Percentiles rank a stretch among this genome's conserved stretches.
Evolutionary conservation across 2,329 filamentous ascomycete species (phyloP).

Genomic region (Aspergillus piperis): DNA sequence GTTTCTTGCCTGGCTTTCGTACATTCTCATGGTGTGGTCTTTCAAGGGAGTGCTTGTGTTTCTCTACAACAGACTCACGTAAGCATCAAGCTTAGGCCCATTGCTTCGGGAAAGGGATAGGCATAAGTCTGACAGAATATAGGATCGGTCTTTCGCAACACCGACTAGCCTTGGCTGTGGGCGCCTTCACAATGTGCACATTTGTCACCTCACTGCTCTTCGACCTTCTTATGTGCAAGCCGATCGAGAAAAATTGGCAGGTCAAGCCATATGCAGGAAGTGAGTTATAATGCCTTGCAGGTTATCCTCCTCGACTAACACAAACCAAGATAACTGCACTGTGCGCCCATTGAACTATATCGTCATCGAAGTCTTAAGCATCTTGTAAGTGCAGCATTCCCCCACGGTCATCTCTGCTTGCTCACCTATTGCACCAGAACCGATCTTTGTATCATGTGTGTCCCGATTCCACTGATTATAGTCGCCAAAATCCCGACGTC

Average conservation of each 20-base stretch:
- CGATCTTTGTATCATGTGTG: conserved; percentile 21
- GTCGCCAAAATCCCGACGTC: conserved; percentile 14
- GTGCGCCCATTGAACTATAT: conserved; percentile 20
- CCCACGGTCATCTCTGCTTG: not conserved
- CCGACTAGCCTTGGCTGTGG: conserved; percentile 13
- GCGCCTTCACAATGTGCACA: conserved; percentile 7
- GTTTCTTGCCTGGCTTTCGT: conserved; percentile 21
- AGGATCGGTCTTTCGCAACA: conserved; percentile 23
- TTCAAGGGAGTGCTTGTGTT: conserved; percentile 22
- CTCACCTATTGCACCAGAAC: conserved; percentile 11
- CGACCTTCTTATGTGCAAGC: conserved; percentile 18
- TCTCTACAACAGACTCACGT: conserved; percentile 23
- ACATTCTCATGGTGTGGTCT: conserved; percentile 23
- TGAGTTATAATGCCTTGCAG: not conserved
- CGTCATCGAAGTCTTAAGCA: conserved; percentile 21
- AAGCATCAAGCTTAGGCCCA: not conserved
- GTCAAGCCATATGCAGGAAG: conserved; percentile 23
- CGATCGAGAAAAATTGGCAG: conserved; percentile 20
- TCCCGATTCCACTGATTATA: conserved; percentile 23
- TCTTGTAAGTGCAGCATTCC: conserved; percentile 13
- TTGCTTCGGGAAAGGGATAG: not conserved
- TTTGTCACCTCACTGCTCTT: conserved; percentile 17
- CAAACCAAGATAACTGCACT: conserved; percentile 19
- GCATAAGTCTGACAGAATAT: not conserved
- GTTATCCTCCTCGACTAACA: not conserved